phyloP scores from a whole-genome alignment of 2,329 filamentous ascomycete genomes.

The Alternaria triticina region DNA sequence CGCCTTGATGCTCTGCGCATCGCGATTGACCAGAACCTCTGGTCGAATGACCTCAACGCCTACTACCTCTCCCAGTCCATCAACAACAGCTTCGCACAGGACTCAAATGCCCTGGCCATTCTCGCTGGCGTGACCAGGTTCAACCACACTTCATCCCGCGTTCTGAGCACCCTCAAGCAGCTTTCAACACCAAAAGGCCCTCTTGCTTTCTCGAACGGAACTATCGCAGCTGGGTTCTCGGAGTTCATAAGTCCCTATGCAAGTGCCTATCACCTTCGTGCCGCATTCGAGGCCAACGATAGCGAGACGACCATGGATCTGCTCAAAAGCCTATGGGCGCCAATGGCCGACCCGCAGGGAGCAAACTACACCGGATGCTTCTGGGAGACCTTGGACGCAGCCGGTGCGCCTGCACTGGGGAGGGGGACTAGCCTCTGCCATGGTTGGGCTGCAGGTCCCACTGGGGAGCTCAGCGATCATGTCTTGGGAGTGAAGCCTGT shows the following conservation, averaged over 20 bases:
- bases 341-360: background rate
- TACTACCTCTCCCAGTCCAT: background rate
- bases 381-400: background rate
- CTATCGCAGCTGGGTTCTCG: background rate
- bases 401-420: background rate
- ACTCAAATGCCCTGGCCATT: background rate
- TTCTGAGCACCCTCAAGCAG: background rate
- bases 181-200: background rate
- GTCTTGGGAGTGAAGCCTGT: background rate
- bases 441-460: background rate
- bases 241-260: background rate
- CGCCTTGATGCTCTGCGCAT: background rate
- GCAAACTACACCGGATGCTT: background rate
- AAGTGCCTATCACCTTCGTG: background rate
- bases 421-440: background rate
- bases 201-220: background rate
- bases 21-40: background rate
- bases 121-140: background rate
- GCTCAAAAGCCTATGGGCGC: background rate
- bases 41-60: background rate
- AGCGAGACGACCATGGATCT: background rate
- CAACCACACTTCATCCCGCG: background rate
- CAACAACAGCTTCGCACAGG: background rate
- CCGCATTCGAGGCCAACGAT: background rate
- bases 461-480: background rate